Conservation (phyloP, 2,329 filamentous ascomycete species). For the Davidsoniella eucalypti region DNA sequence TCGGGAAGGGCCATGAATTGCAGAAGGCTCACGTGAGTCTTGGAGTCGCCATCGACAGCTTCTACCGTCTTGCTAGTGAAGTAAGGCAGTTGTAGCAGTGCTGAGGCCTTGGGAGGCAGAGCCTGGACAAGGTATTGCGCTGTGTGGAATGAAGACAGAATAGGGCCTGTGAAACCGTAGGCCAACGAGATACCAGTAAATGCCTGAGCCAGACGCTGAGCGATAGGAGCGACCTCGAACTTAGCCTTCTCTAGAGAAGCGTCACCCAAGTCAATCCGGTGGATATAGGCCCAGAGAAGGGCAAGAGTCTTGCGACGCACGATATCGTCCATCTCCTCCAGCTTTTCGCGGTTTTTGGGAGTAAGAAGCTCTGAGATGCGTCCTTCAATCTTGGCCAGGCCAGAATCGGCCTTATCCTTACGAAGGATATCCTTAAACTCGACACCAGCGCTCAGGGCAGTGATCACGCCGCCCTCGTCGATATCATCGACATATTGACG, state of each 20-base stretch:
- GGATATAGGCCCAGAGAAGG: constrained; percentile 88
- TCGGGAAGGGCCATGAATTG: constrained; percentile 78
- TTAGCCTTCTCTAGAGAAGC: constrained; percentile 65
- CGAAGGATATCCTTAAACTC: constrained; percentile 60
- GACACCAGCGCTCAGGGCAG: constrained; percentile 66
- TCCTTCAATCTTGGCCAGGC: constrained; percentile 70
- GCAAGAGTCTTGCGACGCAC: constrained; percentile 72
- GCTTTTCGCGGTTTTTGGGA: constrained; percentile 55
- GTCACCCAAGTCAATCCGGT: constrained; percentile 72
- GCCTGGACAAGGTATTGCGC: constrained; percentile 86
- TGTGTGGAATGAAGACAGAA: constrained; percentile 65
- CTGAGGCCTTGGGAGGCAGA: constrained; percentile 64
- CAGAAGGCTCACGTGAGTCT: constrained; percentile 62
- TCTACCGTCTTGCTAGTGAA: constrained; percentile 53
- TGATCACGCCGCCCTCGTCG: constrained; percentile 62
- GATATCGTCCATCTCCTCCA: constrained; percentile 67
- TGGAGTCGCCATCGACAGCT: constrained; percentile 58
- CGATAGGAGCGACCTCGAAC: constrained; percentile 75
- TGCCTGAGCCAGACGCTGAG: constrained; percentile 68
- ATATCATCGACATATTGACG: constrained; percentile 78
- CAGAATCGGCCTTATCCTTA: constrained; percentile 63
- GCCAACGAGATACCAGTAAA: constrained; percentile 77
- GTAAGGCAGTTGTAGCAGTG: constrained; percentile 79
- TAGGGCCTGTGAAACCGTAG: constrained; percentile 67
- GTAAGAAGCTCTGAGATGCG: constrained; percentile 51